phyloP scores from a whole-genome alignment of 2,329 filamentous ascomycete genomes.

The Microdochium paspali region DNA sequence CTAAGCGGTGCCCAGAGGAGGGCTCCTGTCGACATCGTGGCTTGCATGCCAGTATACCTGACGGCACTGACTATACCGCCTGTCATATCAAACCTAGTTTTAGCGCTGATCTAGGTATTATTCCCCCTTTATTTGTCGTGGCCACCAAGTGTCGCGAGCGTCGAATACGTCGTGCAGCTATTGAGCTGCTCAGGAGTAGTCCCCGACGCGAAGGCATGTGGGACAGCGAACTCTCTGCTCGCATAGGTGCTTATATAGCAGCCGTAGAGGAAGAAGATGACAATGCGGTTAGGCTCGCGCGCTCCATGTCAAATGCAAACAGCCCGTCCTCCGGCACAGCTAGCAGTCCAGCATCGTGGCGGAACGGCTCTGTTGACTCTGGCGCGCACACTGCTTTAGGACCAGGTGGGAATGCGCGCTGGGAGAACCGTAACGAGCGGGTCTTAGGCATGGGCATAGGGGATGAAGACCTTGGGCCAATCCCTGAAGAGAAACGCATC shows the following conservation, averaged over 20 bases:
- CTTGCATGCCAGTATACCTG: constrained; percentile 26
- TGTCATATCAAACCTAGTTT: constrained; percentile 52
- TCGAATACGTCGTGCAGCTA: constrained; percentile 46
- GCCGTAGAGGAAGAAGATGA: constrained; percentile 41
- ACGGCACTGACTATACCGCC: constrained; percentile 31
- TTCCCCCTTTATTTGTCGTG: constrained; percentile 56
- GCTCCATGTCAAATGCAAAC: constrained; percentile 18
- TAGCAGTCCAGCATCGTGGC: constrained; percentile 11
- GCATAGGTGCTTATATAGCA: constrained; percentile 46
- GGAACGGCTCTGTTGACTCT: constrained; percentile 21
- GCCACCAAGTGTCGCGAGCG: constrained; percentile 57
- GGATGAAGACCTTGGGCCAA: constrained; percentile 15
- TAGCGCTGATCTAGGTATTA: constrained; percentile 53
- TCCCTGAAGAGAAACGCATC: constrained; percentile 44
- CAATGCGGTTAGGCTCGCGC: constrained; percentile 10
- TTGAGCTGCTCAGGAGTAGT: constrained; percentile 49
- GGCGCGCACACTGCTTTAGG: constrained; percentile 25
- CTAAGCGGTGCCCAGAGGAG: constrained; percentile 33
- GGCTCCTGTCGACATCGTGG: constrained; percentile 31
- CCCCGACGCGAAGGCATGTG: constrained; percentile 59
- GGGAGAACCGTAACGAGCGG: constrained; percentile 20
- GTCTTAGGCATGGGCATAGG: constrained; percentile 7
- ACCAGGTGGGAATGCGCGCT: constrained; percentile 33
- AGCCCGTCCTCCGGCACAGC: constrained; percentile 11
- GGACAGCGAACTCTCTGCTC: constrained; percentile 52